Evolutionary conservation across 176 grass and related monocot genomes (phyloP).

Genomic region (Luzula sylvatica): DNA sequence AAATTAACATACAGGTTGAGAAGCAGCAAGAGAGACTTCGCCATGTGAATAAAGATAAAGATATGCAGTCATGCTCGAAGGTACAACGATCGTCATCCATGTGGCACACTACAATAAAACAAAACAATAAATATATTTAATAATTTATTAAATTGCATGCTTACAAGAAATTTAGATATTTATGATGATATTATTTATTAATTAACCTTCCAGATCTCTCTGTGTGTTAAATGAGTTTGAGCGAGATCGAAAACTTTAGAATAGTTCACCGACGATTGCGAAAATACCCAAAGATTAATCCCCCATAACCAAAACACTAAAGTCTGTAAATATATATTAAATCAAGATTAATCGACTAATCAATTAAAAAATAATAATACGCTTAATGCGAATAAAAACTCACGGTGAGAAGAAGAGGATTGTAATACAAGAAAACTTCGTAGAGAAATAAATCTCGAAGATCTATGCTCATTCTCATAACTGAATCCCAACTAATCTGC

Average conservation of each 20-base stretch:
- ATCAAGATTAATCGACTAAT: constrained; percentile 7
- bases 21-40: constrained; percentile 46
- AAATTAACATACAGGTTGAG: constrained; percentile 33
- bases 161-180: too few relatives aligned
- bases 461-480: constrained; percentile 49
- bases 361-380: background rate
- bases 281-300: constrained; percentile 48
- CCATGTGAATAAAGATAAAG: constrained; percentile 58
- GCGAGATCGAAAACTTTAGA: constrained; percentile 50
- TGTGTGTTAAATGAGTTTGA: constrained; percentile 33
- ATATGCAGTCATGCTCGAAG: constrained; percentile 51
- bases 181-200: background rate
- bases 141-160: background rate
- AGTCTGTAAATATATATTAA: constrained; percentile 25
- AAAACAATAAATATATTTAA: constrained; percentile 2
- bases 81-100: constrained; percentile 49
- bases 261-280: constrained; percentile 43
- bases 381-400: constrained; percentile 7
- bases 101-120: constrained; percentile 34
- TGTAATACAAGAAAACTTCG: constrained; percentile 47
- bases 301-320: constrained; percentile 51
- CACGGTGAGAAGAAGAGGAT: constrained; percentile 58
- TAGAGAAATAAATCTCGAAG: constrained; percentile 51
- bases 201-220: constrained; percentile 48
- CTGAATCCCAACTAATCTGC: constrained; percentile 51